Conservation (phyloP, 345 rosid species). For the Odontarrhena argentea region DNA sequence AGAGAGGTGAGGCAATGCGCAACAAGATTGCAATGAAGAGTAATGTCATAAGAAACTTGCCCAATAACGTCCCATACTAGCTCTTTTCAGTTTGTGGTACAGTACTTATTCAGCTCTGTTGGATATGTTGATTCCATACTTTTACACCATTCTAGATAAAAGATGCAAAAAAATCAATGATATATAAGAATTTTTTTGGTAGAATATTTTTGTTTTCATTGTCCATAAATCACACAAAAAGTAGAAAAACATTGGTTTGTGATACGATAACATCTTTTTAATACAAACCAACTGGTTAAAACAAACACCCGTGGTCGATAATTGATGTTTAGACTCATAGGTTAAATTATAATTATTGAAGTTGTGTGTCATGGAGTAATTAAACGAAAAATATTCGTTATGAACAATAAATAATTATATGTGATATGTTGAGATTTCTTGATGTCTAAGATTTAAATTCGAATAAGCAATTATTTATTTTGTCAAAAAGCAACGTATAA, state of each 20-base stretch:
- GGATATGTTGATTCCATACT: not conserved
- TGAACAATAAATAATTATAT: not conserved
- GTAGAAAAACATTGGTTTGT: no score
- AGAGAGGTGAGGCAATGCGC: slow-evolving; percentile 73
- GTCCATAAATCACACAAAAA: no score
- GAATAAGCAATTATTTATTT: not conserved
- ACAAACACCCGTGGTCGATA: no score
- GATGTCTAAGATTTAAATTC: not conserved
- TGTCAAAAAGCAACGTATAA: not conserved
- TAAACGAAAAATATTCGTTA: not conserved
- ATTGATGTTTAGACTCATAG: no score
- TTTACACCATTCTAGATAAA: no score
- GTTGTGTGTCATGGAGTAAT: no score
- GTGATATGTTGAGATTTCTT: not conserved
- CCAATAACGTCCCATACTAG: slow-evolving; percentile 79
- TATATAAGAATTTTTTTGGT: no score
- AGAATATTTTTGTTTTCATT: no score
- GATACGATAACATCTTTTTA: no score
- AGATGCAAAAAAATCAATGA: no score
- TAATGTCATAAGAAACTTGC: slow-evolving; percentile 78
- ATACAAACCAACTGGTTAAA: no score
- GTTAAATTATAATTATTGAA: no score
- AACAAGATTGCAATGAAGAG: slow-evolving; percentile 77
- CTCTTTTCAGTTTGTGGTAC: not conserved
- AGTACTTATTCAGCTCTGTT: not conserved